phyloP scores from a whole-genome alignment of 352 stramenopile species.

The Pythium brassicae region DNA sequence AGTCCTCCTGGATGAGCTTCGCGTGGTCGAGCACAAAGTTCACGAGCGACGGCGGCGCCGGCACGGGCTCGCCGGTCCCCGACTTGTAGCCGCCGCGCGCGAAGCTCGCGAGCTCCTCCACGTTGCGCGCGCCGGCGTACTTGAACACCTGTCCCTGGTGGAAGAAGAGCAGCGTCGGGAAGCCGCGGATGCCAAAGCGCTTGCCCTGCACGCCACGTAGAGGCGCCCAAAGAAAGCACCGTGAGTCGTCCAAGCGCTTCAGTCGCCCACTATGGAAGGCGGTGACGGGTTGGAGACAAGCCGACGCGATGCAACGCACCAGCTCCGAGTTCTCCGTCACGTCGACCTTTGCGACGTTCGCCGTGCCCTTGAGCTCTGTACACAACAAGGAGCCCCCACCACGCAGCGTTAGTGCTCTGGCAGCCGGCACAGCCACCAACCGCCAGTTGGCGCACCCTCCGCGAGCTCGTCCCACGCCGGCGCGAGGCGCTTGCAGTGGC shows the following conservation, averaged over 20 bases:
- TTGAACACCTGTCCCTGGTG: slow-evolving; percentile 78
- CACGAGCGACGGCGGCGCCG: slow-evolving; percentile 23
- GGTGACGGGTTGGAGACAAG: neutral
- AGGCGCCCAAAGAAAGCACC: too few relatives aligned
- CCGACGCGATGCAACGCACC: slow-evolving; percentile 17
- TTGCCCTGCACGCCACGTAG: slow-evolving; percentile 36
- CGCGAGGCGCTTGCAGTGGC: slow-evolving; percentile 50
- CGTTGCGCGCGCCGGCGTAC: slow-evolving; percentile 52
- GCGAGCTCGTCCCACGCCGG: slow-evolving; percentile 83
- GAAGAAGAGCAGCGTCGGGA: slow-evolving; percentile 76
- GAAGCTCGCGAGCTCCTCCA: slow-evolving; percentile 57
- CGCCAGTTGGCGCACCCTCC: slow-evolving; percentile 18
- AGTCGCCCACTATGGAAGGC: too few relatives aligned
- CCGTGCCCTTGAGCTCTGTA: slow-evolving; percentile 68
- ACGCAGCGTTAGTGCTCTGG: too few relatives aligned
- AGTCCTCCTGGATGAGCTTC: slow-evolving; percentile 55
- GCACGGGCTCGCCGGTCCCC: slow-evolving; percentile 29
- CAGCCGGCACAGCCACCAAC: too few relatives aligned
- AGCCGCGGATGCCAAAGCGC: slow-evolving; percentile 81
- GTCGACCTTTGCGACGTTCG: slow-evolving; percentile 92
- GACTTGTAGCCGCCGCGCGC: slow-evolving; percentile 59
- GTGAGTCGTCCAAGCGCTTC: neutral
- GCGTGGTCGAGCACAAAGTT: slow-evolving; percentile 35
- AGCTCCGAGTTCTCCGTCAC: slow-evolving; percentile 70
- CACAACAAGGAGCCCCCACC: neutral